These are phyloP conservation scores for Simplicillium sp. DNA, from an alignment of 2,329 filamentous ascomycete species.

Conservation along the genomic window DNA sequence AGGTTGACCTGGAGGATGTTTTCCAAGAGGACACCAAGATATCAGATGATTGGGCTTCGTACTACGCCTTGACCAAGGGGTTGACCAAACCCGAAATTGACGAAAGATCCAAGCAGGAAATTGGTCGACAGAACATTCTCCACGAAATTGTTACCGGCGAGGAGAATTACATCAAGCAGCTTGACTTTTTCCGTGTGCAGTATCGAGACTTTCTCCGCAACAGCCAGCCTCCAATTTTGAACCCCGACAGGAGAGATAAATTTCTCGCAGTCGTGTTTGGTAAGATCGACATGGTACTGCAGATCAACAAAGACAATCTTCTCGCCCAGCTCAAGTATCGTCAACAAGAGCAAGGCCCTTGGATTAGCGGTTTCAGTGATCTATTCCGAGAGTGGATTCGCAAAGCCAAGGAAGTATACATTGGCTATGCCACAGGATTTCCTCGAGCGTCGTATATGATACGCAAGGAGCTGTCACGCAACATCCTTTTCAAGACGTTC, in stretches of 20 bases:
- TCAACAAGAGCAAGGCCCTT: slow-evolving; percentile 93
- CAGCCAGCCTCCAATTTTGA: slow-evolving; percentile 71
- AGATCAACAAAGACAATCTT: slow-evolving; percentile 86
- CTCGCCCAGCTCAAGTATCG: slow-evolving; percentile 92
- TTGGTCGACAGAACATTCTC: slow-evolving; percentile 85
- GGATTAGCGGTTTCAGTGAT: slow-evolving; percentile 88
- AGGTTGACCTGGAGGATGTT: slow-evolving; percentile 76
- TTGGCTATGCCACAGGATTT: slow-evolving; percentile 85
- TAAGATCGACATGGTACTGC: slow-evolving; percentile 77
- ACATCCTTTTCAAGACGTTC: slow-evolving; percentile 79
- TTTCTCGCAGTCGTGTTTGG: slow-evolving; percentile 86
- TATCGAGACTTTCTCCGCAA: slow-evolving; percentile 73
- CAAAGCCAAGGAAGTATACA: slow-evolving; percentile 80
- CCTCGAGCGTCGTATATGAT: slow-evolving; percentile 77
- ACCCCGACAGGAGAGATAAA: slow-evolving; percentile 64
- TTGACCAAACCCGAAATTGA: no score
- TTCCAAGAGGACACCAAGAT: slow-evolving; percentile 59
- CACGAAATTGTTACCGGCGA: slow-evolving; percentile 94
- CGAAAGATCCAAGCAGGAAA: slow-evolving; percentile 68
- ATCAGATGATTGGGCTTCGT: slow-evolving; percentile 51
- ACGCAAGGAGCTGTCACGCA: slow-evolving; percentile 73
- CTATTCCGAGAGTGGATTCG: slow-evolving; percentile 98
- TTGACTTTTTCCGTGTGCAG: slow-evolving; percentile 75
- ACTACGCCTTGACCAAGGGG: no score
- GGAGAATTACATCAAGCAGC: slow-evolving; percentile 79